Conservation (phyloP, 495 filamentous ascomycete species). For the Mytilinidion resinicola region DNA sequence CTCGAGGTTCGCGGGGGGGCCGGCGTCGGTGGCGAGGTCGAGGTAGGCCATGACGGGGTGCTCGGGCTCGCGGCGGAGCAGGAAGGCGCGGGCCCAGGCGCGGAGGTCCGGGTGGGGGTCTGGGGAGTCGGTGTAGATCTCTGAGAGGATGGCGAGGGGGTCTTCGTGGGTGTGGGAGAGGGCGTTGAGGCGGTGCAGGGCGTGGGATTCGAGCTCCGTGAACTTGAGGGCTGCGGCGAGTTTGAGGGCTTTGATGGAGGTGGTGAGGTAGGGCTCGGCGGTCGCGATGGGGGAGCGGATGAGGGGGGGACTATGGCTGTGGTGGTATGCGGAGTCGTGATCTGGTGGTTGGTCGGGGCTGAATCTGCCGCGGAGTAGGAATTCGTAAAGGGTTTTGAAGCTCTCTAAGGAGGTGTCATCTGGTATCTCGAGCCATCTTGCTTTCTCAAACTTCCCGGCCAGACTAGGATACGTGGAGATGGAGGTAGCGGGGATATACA, state of each 20-base stretch:
- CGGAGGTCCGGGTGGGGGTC: slow-evolving; percentile 9
- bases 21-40: too few relatives aligned
- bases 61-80: neutral
- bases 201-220: slow-evolving; percentile 14
- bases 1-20: too few relatives aligned
- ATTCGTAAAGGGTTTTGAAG: slow-evolving; percentile 19
- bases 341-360: slow-evolving; percentile 12
- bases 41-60: too few relatives aligned
- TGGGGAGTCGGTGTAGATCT: slow-evolving; percentile 12
- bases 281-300: slow-evolving; percentile 5
- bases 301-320: slow-evolving; percentile 16
- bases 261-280: slow-evolving; percentile 6
- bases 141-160: slow-evolving; percentile 14
- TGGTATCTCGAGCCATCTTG: slow-evolving; percentile 4
- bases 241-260: slow-evolving; percentile 15
- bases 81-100: slow-evolving; percentile 12
- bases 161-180: slow-evolving; percentile 21
- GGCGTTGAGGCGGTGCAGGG: slow-evolving; percentile 10
- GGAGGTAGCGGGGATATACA: slow-evolving; percentile 4
- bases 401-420: slow-evolving; percentile 9
- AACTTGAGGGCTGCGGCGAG: slow-evolving; percentile 9
- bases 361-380: slow-evolving; percentile 16
- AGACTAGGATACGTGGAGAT: slow-evolving; percentile 10
- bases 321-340: neutral
- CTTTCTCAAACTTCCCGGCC: slow-evolving; percentile 6